Base-by-base conservation (phyloP, 2,329 filamentous ascomycete species). In the Aspergillus bombycis region DNA sequence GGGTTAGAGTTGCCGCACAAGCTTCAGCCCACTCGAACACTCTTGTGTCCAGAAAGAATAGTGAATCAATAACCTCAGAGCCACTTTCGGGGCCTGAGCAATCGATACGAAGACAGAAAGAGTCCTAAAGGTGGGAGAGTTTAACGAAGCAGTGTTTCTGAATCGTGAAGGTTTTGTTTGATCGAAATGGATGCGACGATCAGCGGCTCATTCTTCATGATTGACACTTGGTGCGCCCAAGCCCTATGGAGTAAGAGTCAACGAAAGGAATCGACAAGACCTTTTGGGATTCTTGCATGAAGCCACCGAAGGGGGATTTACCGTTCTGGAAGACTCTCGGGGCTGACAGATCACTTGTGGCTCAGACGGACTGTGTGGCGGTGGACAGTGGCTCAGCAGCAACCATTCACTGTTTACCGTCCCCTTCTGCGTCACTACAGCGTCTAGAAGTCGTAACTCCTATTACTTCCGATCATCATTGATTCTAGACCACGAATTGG, bases 251-350 rank as follows among this genome's bases (percentile, higher is more conserved):
- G 21, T 16, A 38, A 41, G 32, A 34, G 36, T 38, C 8, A 12
- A 23, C 52, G 9, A 38, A 36, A 11, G 21, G 23, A 26, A 55
- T 23, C 19, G 34, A 55, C 32, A 26, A 55, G 30, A 41, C 32
- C 23, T 36, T 36, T 12, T 55, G 52, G 52, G 52, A 55, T 23
- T 23, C n/a, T 23, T 55, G 34, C 52, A 55, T 30, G 21, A 38
- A 55, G 52, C 52, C 52, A 55, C 52, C n/a, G 21, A 53, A 11
- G n/a, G 34, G 10, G 4, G n/a, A 19, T 48, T 58, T 48, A 26
- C 57, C 21, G n/a, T 58, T 60, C 58, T 60, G 58, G 58, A 60
- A 60, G 23, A 34, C 58, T 54, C 58, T 41, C 57, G 58, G 36
- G 23, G 21, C 16, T 60, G 58, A 60, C 28, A 28, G n/a, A 52